These are phyloP conservation scores for Colletotrichum truncatum DNA, from an alignment of 2,329 filamentous ascomycete species.

Conservation along the genomic window DNA sequence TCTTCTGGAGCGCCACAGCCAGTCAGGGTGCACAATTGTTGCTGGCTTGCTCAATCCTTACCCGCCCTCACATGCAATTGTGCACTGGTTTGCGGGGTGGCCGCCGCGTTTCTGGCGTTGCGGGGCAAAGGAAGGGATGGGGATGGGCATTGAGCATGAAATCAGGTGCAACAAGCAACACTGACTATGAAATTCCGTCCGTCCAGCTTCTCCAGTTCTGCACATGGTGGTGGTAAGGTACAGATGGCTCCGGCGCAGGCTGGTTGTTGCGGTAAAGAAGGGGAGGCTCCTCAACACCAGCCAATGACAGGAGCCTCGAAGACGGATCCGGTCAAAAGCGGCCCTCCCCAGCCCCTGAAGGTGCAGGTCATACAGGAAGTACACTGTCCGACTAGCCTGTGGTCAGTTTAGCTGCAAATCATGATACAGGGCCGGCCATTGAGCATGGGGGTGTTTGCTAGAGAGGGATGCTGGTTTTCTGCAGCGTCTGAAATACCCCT, in stretches of 20 bases:
- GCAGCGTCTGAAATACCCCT: conserved; percentile 2
- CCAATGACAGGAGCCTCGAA: conserved; percentile 11
- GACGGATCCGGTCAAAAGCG: conserved; percentile 29
- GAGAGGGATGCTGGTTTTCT: background rate
- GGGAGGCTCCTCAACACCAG: background rate
- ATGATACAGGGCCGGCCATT: conserved; percentile 23
- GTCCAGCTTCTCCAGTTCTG: background rate
- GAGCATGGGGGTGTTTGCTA: background rate
- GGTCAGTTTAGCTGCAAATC: conserved; percentile 27
- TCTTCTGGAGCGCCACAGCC: background rate
- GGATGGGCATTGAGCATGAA: background rate
- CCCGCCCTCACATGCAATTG: conserved; percentile 26
- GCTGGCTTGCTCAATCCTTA: conserved; percentile 14
- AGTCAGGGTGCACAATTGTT: conserved; percentile 10
- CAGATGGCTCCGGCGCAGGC: conserved; percentile 16
- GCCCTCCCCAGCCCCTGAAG: conserved; percentile 17
- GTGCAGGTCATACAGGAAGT: conserved; percentile 8
- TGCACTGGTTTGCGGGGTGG: conserved; percentile 25
- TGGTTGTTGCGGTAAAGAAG: conserved; percentile 22
- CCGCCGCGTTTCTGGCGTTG: conserved; percentile 3
- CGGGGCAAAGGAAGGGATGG: conserved; percentile 19
- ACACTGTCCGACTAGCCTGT: conserved; percentile 8
- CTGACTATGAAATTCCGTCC: background rate
- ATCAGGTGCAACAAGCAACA: conserved; percentile 2
- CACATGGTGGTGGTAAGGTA: background rate